Conservation (phyloP, 2,329 filamentous ascomycete genomes). For the Phaeophleospora eucalypticola region DNA sequence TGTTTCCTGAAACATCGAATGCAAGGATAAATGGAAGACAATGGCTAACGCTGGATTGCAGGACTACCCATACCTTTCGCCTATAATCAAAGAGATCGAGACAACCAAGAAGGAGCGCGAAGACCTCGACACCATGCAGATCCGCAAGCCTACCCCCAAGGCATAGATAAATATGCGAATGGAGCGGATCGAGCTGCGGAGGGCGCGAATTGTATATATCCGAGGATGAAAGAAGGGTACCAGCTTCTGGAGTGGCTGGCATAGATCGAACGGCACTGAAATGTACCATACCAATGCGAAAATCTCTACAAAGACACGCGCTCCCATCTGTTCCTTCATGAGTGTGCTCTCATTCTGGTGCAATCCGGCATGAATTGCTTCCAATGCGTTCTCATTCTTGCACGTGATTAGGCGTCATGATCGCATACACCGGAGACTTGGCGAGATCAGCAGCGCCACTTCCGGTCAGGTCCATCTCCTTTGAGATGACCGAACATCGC, state of each 20-base stretch:
- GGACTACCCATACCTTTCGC: conserved; percentile 63
- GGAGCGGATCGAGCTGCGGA: background rate
- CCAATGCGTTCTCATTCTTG: background rate
- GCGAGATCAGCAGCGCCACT: too few relatives aligned
- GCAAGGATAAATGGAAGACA: too few relatives aligned
- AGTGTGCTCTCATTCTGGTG: background rate
- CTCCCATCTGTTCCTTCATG: background rate
- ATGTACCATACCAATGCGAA: conserved; percentile 15
- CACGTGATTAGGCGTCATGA: background rate
- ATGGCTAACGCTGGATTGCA: conserved; percentile 32
- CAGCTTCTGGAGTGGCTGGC: conserved; percentile 14
- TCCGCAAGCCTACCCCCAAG: conserved; percentile 44
- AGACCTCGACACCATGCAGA: conserved; percentile 63
- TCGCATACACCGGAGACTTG: background rate
- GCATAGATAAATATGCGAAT: conserved; percentile 6
- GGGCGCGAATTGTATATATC: background rate
- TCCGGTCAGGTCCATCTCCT: too few relatives aligned
- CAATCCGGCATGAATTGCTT: background rate
- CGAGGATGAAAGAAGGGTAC: conserved; percentile 2
- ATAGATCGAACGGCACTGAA: conserved; percentile 19
- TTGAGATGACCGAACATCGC: background rate
- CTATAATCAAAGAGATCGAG: conserved; percentile 66
- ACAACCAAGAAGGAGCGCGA: conserved; percentile 62
- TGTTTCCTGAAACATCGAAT: too few relatives aligned
- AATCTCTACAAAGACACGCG: conserved; percentile 29